Evolutionary conservation across 1,139 yeast genomes (phyloP), one percentile per base, ranked within the genome.

Genomic region (Nadsonia starkeyi-henricii): DNA sequence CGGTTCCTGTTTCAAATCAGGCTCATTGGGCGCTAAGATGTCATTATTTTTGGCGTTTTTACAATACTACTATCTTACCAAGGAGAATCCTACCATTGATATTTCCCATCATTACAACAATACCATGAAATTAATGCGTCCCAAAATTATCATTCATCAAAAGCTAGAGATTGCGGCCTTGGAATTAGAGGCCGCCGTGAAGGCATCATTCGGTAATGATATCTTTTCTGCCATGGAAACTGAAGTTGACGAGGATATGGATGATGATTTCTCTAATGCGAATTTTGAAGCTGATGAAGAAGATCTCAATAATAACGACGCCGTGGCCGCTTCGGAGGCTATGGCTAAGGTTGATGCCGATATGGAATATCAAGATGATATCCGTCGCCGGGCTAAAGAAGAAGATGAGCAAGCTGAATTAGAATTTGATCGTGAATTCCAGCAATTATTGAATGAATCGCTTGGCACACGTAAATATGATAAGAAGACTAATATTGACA

Each of bases 31-130:
- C 42, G 53, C 62, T 50, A 70, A 66, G 44, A 54, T 81, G 28
- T 65, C 66, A 5, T 61, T 73, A 2, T 75, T 82, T 53, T 58
- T 82, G 54, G 71, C 73, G 19, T 81, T 79, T 56, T 79, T 86
- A 53, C 94, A 86, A 58, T 86, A 77, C 60, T 88, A 85, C 58
- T 64, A 77, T n/a, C 75, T 72, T 60, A 75, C 84, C 46, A 88
- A 88, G 58, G 64, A 64, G 8, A 72, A 68, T 45, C 85, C 85
- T 36, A 89, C 95, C 0, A 68, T 74, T 55, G 95, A 85, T 45
- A 65, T 77, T 3, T 75, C 33, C 41, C 41, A 20, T 26, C 30
- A 33, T 41, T 43, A 8, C 36, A 43, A 62, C 33, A 74, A 71
- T 46, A 66, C 74, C 36, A 74, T 74, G 53, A 64, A 62, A 1